A percentile compares a stretch with the other conserved stretches of the same genome.
Evolutionary conservation across 2,329 filamentous ascomycete species (phyloP).

Genomic region (Ophiostoma pallidulum): DNA sequence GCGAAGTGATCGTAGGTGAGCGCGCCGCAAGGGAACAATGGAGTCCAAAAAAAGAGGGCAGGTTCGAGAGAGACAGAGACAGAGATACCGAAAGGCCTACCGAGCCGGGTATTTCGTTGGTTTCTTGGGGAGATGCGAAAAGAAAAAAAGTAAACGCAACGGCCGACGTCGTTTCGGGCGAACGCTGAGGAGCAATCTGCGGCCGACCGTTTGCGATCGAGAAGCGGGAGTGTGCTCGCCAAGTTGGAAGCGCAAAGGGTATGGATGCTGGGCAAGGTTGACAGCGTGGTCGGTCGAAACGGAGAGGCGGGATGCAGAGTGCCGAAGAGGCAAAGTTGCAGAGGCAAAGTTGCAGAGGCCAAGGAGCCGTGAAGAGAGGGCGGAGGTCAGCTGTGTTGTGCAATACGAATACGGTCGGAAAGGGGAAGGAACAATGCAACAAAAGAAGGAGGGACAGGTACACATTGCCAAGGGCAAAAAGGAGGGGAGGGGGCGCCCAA

Average conservation of each 20-base stretch:
- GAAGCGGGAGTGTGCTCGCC: not conserved
- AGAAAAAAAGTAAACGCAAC: slow-evolving; percentile 2
- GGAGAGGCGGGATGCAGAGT: not conserved
- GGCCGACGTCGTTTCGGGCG: slow-evolving; percentile 25
- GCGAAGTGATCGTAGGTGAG: not conserved
- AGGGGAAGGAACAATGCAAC: not conserved
- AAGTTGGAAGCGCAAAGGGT: not conserved
- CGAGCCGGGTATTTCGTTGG: too few species aligned
- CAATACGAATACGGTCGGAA: too few species aligned
- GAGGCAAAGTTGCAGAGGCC: too few species aligned
- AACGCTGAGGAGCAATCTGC: slow-evolving; percentile 32
- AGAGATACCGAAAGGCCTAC: too few species aligned
- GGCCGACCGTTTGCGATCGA: slow-evolving; percentile 18
- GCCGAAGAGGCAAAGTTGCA: too few species aligned
- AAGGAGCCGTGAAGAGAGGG: not conserved
- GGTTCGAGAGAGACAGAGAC: slow-evolving; percentile 3
- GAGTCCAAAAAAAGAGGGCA: slow-evolving; percentile 10
- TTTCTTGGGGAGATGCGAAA: not conserved
- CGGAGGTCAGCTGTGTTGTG: too few species aligned
- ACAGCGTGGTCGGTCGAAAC: not conserved
- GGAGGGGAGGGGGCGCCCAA: not conserved
- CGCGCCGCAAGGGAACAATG: not conserved
- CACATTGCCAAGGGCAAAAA: not conserved
- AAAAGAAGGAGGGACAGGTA: not conserved
- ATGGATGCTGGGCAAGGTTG: not conserved